These are phyloP conservation scores for Lasiosphaeria ovina DNA, from an alignment of 495 filamentous ascomycete genomes.

Conservation along the genomic window DNA sequence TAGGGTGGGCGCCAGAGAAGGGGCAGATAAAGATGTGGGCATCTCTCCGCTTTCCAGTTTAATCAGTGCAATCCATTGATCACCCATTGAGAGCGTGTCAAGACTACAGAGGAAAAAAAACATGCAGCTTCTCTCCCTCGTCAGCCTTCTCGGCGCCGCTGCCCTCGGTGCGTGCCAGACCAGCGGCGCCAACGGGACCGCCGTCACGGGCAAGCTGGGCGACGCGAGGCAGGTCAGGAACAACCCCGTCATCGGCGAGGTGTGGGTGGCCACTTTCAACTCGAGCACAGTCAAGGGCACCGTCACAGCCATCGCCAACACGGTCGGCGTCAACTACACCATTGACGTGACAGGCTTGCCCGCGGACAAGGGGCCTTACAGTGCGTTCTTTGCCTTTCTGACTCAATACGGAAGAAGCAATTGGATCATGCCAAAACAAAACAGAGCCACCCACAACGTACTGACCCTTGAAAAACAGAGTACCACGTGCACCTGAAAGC, in stretches of 20 bases:
- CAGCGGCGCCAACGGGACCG: conserved; percentile 15
- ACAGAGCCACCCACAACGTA: background rate
- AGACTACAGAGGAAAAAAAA: background rate
- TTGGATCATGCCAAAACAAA: no score
- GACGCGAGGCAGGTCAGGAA: conserved; percentile 54
- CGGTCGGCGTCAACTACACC: conserved; percentile 59
- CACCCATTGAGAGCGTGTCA: background rate
- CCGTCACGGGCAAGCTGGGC: conserved; percentile 45
- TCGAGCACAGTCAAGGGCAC: conserved; percentile 54
- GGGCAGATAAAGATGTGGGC: no score
- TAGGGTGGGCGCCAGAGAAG: no score
- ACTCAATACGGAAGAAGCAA: background rate
- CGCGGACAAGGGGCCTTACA: conserved; percentile 60
- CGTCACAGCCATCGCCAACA: conserved; percentile 51
- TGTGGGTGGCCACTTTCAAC: conserved; percentile 52
- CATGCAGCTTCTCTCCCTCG: conserved; percentile 26
- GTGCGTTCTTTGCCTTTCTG: conserved; percentile 44
- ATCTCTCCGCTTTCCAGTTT: background rate
- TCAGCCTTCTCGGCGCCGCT: conserved; percentile 41
- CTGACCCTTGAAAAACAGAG: conserved; percentile 41
- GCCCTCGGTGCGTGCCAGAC: conserved; percentile 42
- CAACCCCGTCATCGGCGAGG: conserved; percentile 55
- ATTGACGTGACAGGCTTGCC: conserved; percentile 64
- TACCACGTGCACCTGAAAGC: conserved; percentile 77
- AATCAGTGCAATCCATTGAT: background rate